Percentiles rank a stretch among this genome's conserved stretches.
Evolutionary conservation across 345 rosid species (phyloP).

Genomic region (Eucalyptus coolabah): DNA sequence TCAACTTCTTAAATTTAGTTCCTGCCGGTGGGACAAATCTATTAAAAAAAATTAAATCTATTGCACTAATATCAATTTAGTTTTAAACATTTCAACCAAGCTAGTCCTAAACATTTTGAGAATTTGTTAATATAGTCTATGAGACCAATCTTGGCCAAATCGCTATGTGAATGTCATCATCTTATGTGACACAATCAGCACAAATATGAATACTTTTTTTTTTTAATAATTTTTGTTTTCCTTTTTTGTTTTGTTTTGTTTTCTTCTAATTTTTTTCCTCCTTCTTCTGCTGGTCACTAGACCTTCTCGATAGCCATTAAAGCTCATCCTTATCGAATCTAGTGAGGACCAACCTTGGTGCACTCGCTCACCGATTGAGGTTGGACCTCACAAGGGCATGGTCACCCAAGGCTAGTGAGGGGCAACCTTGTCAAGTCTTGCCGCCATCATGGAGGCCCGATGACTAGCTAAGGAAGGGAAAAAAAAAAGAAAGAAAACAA

Average conservation of each 20-base stretch:
- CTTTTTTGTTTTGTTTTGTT: no score
- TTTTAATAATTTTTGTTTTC: no score
- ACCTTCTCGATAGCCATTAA: background rate
- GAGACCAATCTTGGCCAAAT: background rate
- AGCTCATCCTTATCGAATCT: background rate
- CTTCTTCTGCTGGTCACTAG: background rate
- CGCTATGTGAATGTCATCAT: background rate
- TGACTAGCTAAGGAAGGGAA: no score
- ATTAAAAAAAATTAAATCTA: no score
- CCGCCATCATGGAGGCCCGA: background rate
- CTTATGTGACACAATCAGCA: background rate
- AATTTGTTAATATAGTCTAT: background rate
- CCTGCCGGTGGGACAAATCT: background rate
- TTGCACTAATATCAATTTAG: rapidly evolving
- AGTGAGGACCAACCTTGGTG: background rate
- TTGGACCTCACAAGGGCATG: background rate
- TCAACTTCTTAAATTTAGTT: background rate
- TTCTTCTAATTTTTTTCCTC: background rate
- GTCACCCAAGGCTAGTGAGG: background rate
- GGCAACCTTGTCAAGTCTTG: background rate
- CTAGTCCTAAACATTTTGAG: background rate
- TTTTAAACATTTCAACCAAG: no score
- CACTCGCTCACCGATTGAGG: background rate
- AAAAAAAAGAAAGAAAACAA: background rate
- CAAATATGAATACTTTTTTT: background rate